Base-by-base conservation (phyloP, 352 stramenopile genomes). In the Globisporangium camurandrum region DNA sequence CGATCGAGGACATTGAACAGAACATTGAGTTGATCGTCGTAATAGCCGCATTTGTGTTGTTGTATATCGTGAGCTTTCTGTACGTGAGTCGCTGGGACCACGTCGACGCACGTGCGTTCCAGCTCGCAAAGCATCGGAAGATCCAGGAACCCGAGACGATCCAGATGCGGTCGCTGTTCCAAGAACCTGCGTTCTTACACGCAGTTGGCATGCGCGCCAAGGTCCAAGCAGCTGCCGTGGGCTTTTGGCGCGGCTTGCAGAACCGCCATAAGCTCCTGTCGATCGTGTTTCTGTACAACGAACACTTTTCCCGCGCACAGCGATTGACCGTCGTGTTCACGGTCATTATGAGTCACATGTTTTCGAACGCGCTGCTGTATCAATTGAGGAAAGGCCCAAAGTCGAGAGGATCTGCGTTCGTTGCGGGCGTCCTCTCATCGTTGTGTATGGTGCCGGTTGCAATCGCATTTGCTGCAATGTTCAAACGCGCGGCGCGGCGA, bases 241-340 rank as follows among this genome's bases (percentile, higher is more conserved):
- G 69, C 10, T 82, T 85, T 46, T 77, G 61, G 54, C 45, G 55
- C 1, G 71, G 77, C 0, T 33, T 89, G 46, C 84, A 82, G 51
- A 46, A 72, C 22, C 72, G 84, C 28, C 77, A 89, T 62, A 86
- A 87, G 52, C 49, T 89, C 10, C 28, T 86, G 39, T 83, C 67
- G 5, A 86, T 86, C 30, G 57, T 71, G 12, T 89, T 87, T 56
- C 80, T 75, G 53, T 89, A 87, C 57, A 64, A 89, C 54, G 73
- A 86, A 48, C 63, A 80, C 34, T 87, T 86, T 27, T 72, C 70
- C 36, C 75, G 77, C 8, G 59, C 69, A 0, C 75, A 87, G 48
- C 63, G 75, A 1, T 49, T 89, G 17, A 87, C 76, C 12, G 62
- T 89, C 26, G 64, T 89, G 14, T 89, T 87, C 44, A 86, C 77